These are phyloP conservation scores for Agaricales sp. DNA, from an alignment of 1,284 basidiomycete species.

Conservation along the genomic window DNA sequence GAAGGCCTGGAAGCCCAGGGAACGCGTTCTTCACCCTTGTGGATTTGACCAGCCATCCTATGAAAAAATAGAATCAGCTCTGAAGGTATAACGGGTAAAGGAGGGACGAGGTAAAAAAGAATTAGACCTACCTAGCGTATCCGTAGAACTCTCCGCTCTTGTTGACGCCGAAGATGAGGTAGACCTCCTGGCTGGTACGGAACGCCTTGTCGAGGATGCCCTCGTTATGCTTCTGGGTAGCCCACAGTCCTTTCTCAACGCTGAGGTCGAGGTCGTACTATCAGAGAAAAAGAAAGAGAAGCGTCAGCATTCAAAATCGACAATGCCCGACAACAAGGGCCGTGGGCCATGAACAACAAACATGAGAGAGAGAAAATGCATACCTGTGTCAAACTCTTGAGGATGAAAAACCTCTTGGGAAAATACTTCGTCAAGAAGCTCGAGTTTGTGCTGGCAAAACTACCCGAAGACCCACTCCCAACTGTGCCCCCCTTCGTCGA, in stretches of 20 bases:
- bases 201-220: slow-evolving; percentile 83
- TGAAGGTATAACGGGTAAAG: background rate
- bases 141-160: slow-evolving; percentile 87
- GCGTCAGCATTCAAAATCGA: slow-evolving; percentile 3
- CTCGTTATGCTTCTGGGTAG: slow-evolving; percentile 92
- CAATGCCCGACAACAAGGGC: slow-evolving; percentile 2
- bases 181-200: slow-evolving; percentile 79
- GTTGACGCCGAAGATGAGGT: slow-evolving; percentile 87
- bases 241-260: slow-evolving; percentile 78
- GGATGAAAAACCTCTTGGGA: slow-evolving; percentile 84
- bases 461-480: slow-evolving; percentile 32
- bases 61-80: background rate
- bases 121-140: slow-evolving; percentile 57
- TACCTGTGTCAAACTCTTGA: slow-evolving; percentile 83
- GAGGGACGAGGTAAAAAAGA: slow-evolving; percentile 1
- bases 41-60: slow-evolving; percentile 59
- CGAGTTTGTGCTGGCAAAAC: slow-evolving; percentile 62
- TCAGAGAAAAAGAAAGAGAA: slow-evolving; percentile 9
- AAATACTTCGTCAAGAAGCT: slow-evolving; percentile 69
- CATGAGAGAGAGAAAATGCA: background rate
- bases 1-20: slow-evolving; percentile 45
- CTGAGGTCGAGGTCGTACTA: slow-evolving; percentile 80
- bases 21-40: slow-evolving; percentile 37
- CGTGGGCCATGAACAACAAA: background rate
- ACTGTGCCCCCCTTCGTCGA: too few species aligned